Base-by-base conservation (phyloP, 768 basidiomycete species). In the Epithele typhae region DNA sequence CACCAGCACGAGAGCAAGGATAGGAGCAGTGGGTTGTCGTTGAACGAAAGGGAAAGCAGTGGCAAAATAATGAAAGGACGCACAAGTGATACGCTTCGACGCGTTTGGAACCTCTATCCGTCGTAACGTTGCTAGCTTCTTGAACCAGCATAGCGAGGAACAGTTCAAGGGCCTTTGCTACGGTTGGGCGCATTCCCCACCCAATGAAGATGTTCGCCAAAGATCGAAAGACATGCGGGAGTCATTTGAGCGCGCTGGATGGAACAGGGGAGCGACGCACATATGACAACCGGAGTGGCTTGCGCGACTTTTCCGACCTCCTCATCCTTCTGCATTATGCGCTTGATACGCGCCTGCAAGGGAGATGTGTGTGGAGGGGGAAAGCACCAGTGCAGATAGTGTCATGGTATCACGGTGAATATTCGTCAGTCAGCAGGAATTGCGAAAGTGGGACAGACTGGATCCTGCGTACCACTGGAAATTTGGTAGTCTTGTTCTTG, bases 271-370 rank as follows among this genome's bases (percentile, higher is more conserved):
- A 18, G 32, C 11, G 12, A 32, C 91, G 64, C 60, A 96, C 95
- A 98, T 58, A 98, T 96, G 48, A 97, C 90, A 49, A 97, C 79
- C 1, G 95, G 95, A 4, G 94, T 95, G 22, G 92, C 93, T 63
- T 93, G 91, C 2, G 95, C 92, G 25, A 98, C 92, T 65, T 98
- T 98, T 48, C 95, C 95, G 17, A 98, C 95, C 62, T 98, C 95
- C 62, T 98, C 95, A 62, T 98, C 95, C 64, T 93, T 92, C 72
- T 98, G 95, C 91, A 98, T 98, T 46, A 97, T 96, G 72, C 92
- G 90, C 77, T 97, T 98, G 72, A 98, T 98, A 37, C 95, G 85
- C 3, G 95, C 94, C 93, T 95, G 55, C 22, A 3, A 17, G 22
- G 17, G 36, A 37, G 30, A 27, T 35, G 22, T 37, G 18, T 40